phyloP scores from a whole-genome alignment of 73 alveolate species.

The Paramecium pentaurelia region DNA sequence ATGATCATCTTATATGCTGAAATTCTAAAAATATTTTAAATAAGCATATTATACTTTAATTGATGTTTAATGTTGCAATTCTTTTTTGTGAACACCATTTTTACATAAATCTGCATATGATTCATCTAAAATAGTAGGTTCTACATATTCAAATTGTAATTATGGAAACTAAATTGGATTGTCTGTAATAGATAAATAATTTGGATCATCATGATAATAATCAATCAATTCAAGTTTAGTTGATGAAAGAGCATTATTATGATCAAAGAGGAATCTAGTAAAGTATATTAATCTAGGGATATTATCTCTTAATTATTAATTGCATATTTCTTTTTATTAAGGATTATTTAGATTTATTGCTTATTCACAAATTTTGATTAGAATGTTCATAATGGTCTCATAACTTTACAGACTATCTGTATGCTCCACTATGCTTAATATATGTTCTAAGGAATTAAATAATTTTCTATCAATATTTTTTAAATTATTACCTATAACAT shows the following conservation, averaged over 20 bases:
- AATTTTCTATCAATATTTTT: not conserved
- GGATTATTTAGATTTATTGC: not conserved
- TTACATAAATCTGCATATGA: not conserved
- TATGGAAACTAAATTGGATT: constrained; percentile 7
- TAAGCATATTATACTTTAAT: not conserved
- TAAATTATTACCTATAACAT: not conserved
- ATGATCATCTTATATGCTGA: not conserved
- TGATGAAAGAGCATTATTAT: not conserved
- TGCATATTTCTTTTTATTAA: not conserved
- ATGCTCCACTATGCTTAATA: not conserved
- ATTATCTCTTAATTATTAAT: not conserved
- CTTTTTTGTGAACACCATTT: not conserved
- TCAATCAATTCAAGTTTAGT: not conserved
- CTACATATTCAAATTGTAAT: not conserved
- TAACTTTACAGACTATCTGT: not conserved
- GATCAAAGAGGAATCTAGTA: constrained; percentile 4
- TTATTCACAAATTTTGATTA: not conserved
- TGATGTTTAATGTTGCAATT: not conserved
- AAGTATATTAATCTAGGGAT: not conserved
- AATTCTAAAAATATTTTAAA: not conserved
- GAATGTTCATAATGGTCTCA: not conserved
- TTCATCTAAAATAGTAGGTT: not conserved
- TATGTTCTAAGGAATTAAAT: not conserved
- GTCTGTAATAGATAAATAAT: not conserved
- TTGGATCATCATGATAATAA: not conserved